Evolutionary conservation across 164 flowering plant species (phyloP), one percentile per base, ranked within the genome.

Genomic region (grape (Vitis vinifera)): DNA sequence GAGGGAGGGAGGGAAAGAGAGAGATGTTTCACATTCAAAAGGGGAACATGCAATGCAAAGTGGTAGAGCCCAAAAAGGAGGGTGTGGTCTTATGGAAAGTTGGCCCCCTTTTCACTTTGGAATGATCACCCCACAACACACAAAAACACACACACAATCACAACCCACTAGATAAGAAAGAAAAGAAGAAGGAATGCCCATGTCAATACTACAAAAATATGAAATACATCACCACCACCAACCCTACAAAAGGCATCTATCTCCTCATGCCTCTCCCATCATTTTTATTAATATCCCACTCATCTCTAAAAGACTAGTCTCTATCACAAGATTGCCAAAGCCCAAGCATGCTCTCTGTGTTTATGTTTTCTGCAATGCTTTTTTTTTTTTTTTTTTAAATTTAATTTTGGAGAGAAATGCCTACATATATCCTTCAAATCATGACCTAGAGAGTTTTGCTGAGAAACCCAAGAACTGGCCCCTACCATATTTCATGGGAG

Each of bases 31-130:
- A 59, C 62, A 27, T n/a, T 60, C 52, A 66, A 17, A 44, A 37
- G 15, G n/a, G 63, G 67, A 73, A 75, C 80, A 71, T 78, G 83
- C 78, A 76, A 73, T 76, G 83, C 76, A 73, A 71, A 75, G 71
- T 66, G 71, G 52, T 59, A 50, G 44, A 37, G 71, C 55, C 51
- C 66, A 65, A 80, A 62, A 67, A 71, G 61, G 47, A 23, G 62
- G 52, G 68, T 14, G 50, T 8, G 67, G 19, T 61, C 57, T 65
- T 30, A 56, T 68, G 68, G 75, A 80, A 80, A 78, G 80, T 71
- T 69, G 81, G 81, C 71, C 60, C 68, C 66, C 78, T 77, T 82
- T 75, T 71, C 68, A 64, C 78, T 73, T 79, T 73, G 79, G 73
- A 82, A 79, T 77, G 73, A 75, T 77, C 75, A 31, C 66, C 74